A percentile compares a stretch with the other conserved stretches of the same genome.
These are phyloP conservation scores for Rhizomucor pusillus DNA, from an alignment of 371 early-diverging fungal genomes.

Conservation along the genomic window DNA sequence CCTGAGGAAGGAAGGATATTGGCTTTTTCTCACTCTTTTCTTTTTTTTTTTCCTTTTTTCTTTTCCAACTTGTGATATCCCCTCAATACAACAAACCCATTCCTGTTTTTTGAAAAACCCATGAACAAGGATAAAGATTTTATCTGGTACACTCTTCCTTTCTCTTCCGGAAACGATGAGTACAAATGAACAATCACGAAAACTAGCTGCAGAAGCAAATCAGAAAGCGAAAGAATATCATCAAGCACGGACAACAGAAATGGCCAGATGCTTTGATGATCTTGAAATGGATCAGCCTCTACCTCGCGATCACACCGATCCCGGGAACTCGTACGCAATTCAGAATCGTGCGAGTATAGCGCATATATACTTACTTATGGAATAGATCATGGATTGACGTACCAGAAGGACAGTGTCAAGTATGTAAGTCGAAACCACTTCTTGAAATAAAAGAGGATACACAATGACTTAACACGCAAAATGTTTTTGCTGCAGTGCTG, in stretches of 20 bases:
- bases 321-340: background rate
- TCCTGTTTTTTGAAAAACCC: background rate
- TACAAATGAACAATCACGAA: background rate
- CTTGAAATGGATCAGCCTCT: background rate
- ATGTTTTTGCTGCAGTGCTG: background rate
- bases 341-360: background rate
- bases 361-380: background rate
- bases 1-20: slow-evolving; percentile 2
- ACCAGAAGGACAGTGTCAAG: background rate
- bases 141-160: background rate
- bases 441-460: background rate
- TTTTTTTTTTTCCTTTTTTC: slow-evolving; percentile 9
- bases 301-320: background rate
- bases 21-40: slow-evolving; percentile 5
- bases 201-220: background rate
- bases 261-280: background rate
- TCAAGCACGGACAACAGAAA: background rate
- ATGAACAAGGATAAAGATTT: background rate
- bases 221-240: background rate
- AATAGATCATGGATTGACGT: background rate
- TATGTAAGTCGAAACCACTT: background rate
- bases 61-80: slow-evolving; percentile 1
- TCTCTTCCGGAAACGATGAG: background rate
- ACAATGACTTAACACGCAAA: background rate
- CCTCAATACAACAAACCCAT: background rate